Percentiles rank a stretch among this genome's conserved stretches.
Conservation (phyloP, 2,329 filamentous ascomycete species). For the Penicillium rolfsii region DNA sequence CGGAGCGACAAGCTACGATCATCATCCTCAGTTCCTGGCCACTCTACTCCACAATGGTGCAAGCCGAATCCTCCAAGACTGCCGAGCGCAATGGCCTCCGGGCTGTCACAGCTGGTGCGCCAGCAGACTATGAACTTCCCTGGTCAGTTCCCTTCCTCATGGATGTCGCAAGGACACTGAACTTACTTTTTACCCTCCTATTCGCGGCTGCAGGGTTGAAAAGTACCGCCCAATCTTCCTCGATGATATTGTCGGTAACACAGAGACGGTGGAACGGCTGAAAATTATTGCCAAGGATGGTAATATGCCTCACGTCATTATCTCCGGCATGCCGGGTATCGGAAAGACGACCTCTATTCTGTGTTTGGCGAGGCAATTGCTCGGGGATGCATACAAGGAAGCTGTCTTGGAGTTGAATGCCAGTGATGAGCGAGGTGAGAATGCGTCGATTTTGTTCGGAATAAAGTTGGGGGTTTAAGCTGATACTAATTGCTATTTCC, state of each 20-base stretch:
- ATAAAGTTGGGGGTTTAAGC: background rate
- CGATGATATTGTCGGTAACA: constrained; percentile 96
- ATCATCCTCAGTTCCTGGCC: background rate
- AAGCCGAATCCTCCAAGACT: constrained; percentile 53
- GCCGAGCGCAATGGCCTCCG: constrained; percentile 48
- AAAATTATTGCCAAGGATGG: constrained; percentile 99
- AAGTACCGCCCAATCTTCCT: constrained; percentile 95
- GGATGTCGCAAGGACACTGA: background rate
- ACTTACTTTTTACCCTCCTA: constrained; percentile 20
- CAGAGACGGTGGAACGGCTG: constrained; percentile 92
- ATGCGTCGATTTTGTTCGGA: background rate
- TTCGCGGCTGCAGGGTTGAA: constrained; percentile 72
- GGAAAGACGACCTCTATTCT: constrained; percentile 97
- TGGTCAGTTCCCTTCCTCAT: constrained; percentile 42
- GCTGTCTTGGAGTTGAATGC: constrained; percentile 96
- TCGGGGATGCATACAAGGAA: constrained; percentile 95
- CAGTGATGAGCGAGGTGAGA: constrained; percentile 81
- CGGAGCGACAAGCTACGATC: background rate
- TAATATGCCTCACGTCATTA: constrained; percentile 99
- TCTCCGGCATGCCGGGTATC: constrained; percentile 98
- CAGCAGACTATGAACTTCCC: constrained; percentile 53
- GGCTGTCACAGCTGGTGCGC: constrained; percentile 44
- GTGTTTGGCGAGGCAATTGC: constrained; percentile 85
- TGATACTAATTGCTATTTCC: background rate
- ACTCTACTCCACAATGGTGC: constrained; percentile 38